Evolutionary conservation across 163 green algal species (phyloP).

Genomic region (Coccomyxa subellipsoidea): DNA sequence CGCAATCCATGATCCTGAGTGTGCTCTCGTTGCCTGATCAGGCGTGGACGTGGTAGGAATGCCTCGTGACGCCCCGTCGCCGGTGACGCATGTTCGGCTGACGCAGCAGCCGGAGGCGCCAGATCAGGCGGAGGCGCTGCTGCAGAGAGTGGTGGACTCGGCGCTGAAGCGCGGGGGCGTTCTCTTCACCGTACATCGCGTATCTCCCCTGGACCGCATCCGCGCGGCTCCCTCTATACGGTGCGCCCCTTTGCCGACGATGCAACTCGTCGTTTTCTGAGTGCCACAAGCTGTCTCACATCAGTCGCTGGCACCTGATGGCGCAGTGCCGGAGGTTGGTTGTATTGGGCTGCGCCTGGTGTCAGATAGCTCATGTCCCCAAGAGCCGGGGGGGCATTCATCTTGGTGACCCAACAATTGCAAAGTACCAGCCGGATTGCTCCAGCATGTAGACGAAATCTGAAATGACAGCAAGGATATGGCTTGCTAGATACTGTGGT

Average conservation of each 20-base stretch:
- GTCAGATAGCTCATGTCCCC: neutral
- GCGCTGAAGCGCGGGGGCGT: neutral
- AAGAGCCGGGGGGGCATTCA: too few species aligned
- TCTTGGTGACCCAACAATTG: too few species aligned
- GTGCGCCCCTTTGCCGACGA: neutral
- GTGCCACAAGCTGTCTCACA: neutral
- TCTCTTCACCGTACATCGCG: neutral
- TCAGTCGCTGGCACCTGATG: neutral
- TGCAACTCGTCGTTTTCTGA: neutral
- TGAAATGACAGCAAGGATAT: too few species aligned
- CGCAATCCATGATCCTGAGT: too few species aligned
- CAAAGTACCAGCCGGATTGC: too few species aligned
- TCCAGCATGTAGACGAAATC: too few species aligned
- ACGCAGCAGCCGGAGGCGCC: neutral
- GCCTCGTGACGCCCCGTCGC: neutral
- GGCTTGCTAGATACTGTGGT: too few species aligned
- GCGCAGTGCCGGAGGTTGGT: neutral
- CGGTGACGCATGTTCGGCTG: slow-evolving; percentile 11
- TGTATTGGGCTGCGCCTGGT: neutral
- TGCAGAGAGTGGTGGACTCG: neutral
- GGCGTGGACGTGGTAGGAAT: neutral
- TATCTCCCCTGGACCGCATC: slow-evolving; percentile 2
- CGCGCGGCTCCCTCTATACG: neutral
- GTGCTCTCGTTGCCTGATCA: neutral
- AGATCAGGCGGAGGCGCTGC: neutral